phyloP scores from a whole-genome alignment of 768 basidiomycete genomes.

The Pholiota molesta region DNA sequence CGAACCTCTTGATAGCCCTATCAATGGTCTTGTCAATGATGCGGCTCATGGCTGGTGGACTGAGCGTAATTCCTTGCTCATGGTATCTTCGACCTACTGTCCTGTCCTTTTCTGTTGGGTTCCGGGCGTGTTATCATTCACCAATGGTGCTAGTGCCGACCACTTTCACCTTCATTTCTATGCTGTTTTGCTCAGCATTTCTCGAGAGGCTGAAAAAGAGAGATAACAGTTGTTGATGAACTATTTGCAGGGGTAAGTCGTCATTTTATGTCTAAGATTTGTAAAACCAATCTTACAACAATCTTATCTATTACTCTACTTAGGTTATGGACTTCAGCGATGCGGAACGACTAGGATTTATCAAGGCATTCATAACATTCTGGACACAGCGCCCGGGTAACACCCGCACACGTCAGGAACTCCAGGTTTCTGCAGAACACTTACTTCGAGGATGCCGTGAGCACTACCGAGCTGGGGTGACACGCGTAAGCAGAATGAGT shows the following conservation, averaged over 20 bases:
- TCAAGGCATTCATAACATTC: slow-evolving; percentile 21
- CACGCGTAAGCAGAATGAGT: slow-evolving; percentile 27
- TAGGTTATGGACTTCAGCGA: slow-evolving; percentile 32
- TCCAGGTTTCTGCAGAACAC: slow-evolving; percentile 20
- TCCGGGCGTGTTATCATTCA: slow-evolving; percentile 34
- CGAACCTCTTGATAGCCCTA: slow-evolving; percentile 13
- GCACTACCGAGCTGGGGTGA: slow-evolving; percentile 31
- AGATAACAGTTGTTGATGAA: background rate
- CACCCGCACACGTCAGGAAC: slow-evolving; percentile 17
- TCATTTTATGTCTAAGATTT: slow-evolving; percentile 3
- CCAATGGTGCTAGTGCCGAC: slow-evolving; percentile 27
- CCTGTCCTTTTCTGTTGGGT: slow-evolving; percentile 32
- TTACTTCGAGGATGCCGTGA: slow-evolving; percentile 31
- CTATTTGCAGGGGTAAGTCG: slow-evolving; percentile 12
- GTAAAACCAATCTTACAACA: slow-evolving; percentile 1
- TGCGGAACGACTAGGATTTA: slow-evolving; percentile 28
- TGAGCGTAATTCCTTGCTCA: slow-evolving; percentile 31
- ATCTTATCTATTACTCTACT: background rate
- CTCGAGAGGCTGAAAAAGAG: slow-evolving; percentile 9
- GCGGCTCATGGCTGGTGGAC: slow-evolving; percentile 39
- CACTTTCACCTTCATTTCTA: slow-evolving; percentile 27
- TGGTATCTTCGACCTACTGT: slow-evolving; percentile 34
- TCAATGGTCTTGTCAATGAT: slow-evolving; percentile 39
- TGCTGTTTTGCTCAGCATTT: slow-evolving; percentile 22
- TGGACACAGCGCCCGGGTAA: slow-evolving; percentile 10